These are phyloP conservation scores for Saccharomyces paradoxus DNA, from an alignment of 805 yeast genomes.

Conservation along the genomic window DNA sequence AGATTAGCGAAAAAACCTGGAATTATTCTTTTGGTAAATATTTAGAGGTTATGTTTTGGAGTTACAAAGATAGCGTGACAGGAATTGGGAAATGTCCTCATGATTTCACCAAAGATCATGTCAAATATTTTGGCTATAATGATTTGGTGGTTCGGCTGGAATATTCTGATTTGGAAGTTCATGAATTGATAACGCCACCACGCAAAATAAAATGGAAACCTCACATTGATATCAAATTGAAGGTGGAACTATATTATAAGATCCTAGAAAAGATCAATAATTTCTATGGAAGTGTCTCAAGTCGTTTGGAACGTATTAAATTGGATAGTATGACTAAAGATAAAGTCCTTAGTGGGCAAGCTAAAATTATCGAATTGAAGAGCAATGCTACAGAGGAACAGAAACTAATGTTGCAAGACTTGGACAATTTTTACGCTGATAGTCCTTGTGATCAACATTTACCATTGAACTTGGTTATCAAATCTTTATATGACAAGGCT, in stretches of 20 bases:
- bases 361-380: constrained; percentile 51
- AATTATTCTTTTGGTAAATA: constrained; percentile 90
- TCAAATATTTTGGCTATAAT: constrained; percentile 75
- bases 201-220: constrained; percentile 66
- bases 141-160: constrained; percentile 74
- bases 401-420: constrained; percentile 34
- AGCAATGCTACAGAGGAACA: constrained; percentile 45
- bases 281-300: constrained; percentile 67
- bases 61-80: constrained; percentile 43
- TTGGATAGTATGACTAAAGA: constrained; percentile 63
- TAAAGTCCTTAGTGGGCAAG: constrained; percentile 59
- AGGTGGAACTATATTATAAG: constrained; percentile 50
- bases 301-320: constrained; percentile 69
- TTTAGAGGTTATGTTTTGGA: constrained; percentile 78
- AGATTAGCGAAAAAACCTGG: constrained; percentile 82
- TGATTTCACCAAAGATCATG: constrained; percentile 73
- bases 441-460: constrained; percentile 60
- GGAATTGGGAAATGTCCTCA: constrained; percentile 67
- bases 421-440: constrained; percentile 45
- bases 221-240: constrained; percentile 56
- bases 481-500: constrained; percentile 71
- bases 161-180: constrained; percentile 62
- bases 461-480: constrained; percentile 57
- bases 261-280: constrained; percentile 44
- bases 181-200: constrained; percentile 73